Base-by-base conservation (phyloP, 2,329 filamentous ascomycete genomes). In the Sclerotinia glacialis region DNA sequence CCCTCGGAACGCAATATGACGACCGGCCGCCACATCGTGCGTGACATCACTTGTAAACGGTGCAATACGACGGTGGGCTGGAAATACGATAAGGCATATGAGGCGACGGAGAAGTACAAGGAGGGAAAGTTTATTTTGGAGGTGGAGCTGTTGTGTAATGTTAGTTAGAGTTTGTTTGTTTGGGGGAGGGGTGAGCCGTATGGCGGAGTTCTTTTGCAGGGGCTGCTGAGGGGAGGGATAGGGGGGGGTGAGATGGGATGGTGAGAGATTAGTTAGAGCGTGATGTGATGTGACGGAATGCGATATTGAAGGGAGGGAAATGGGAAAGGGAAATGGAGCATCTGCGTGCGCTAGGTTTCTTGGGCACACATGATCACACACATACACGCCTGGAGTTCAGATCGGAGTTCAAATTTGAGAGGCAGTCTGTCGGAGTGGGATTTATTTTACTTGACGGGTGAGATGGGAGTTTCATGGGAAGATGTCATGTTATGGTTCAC, bases 71-170 rank as follows among this genome's bases (percentile, higher is more conserved):
- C 89, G 40, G 95, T 99, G 64, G 95, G 95, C 46, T 99, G 95
- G 95, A 98, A 97, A 79, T 99, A 99, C 78, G 95, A 99, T 79
- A 97, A 96, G 81, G 95, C 95, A 1, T 98, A 91, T 78, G 95
- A 99, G 81, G 79, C 82, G 44, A 89, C 85, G 71, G 94, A 99
- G 84, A 97, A 97, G 80, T 99, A 99, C 81, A 99, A 99, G 82
- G 95, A 99, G 83, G 93, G 93, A 66, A 99, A 98, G 81, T 98
- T 91, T 78, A 99, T 99, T 68, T 83, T 99, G 67, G 94, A 98
- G 82, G 91, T 91, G 42, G 93, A 97, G 81, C 80, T 97, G 70
- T 83, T 98, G 49, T 94, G 91, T 78, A 89, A 87, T 72, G 93
- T 97, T 68, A 82, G 74, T 88, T 78, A 72, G 67, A 50, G 47